Evolutionary conservation across 2,329 filamentous ascomycete species (phyloP).

Genomic region (Aspergillus nomiae): DNA sequence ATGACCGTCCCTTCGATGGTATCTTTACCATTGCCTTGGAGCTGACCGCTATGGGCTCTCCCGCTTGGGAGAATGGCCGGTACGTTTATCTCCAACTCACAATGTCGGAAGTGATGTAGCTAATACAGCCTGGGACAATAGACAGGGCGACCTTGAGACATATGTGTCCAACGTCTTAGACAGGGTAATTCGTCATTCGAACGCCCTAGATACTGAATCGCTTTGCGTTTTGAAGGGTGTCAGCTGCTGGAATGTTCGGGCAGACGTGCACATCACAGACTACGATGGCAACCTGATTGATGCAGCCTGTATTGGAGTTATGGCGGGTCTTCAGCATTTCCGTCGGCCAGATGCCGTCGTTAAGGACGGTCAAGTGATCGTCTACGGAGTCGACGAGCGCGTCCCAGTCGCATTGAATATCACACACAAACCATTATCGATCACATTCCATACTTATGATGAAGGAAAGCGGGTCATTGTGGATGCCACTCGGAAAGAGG

Average conservation of each 20-base stretch:
- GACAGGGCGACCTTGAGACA: constrained; percentile 80
- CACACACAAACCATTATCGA: constrained; percentile 87
- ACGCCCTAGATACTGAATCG: constrained; percentile 91
- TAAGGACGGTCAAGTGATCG: constrained; percentile 78
- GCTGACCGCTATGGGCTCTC: constrained; percentile 87
- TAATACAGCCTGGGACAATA: constrained; percentile 24
- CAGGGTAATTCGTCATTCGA: constrained; percentile 89
- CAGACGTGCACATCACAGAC: constrained; percentile 87
- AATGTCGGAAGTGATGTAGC: neutral
- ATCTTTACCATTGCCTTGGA: constrained; percentile 91
- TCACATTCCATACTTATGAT: constrained; percentile 83
- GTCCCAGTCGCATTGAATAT: constrained; percentile 89
- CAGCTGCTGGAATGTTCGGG: constrained; percentile 89
- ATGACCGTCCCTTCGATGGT: constrained; percentile 92
- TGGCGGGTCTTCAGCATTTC: constrained; percentile 89
- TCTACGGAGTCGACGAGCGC: constrained; percentile 81
- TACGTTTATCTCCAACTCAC: constrained; percentile 38
- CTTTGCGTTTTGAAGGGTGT: constrained; percentile 87
- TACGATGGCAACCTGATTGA: constrained; percentile 91
- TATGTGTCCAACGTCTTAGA: constrained; percentile 87
- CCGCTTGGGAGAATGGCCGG: constrained; percentile 83
- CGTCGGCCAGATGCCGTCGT: constrained; percentile 86
- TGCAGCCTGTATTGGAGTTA: constrained; percentile 79
- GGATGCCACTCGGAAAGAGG: constrained; percentile 52
- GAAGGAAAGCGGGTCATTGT: constrained; percentile 46